A percentile compares a stretch with the other conserved stretches of the same genome.
phyloP scores from a whole-genome alignment of 176 grass and related monocot species.

The Chrysopogon serrulatus region DNA sequence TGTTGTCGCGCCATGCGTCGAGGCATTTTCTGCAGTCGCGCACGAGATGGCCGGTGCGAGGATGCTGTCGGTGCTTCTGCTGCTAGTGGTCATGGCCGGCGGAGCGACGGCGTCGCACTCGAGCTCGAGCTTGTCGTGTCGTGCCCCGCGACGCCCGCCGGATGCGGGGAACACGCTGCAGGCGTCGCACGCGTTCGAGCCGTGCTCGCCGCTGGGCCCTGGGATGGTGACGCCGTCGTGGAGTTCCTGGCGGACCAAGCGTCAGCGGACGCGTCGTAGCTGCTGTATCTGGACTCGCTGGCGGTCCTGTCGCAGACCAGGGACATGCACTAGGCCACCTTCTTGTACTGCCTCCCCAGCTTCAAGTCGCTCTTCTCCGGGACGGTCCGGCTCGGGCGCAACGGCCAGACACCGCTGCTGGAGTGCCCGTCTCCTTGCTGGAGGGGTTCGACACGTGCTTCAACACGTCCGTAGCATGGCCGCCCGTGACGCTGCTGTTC shows the following conservation, averaged over 20 bases:
- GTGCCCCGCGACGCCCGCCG: conserved; percentile 46
- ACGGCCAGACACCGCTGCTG: conserved; percentile 70
- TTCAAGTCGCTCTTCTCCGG: conserved; percentile 82
- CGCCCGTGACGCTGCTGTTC: conserved; percentile 55
- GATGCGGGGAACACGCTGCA: conserved; percentile 44
- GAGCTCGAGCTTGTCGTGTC: conserved; percentile 9
- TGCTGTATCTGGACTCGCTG: conserved; percentile 59
- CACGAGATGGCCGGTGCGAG: background rate
- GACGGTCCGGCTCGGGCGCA: conserved; percentile 64
- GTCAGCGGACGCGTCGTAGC: conserved; percentile 50
- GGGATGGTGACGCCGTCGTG: conserved; percentile 28
- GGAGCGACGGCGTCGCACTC: background rate
- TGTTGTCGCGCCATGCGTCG: too few relatives aligned
- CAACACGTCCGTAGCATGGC: conserved; percentile 34
- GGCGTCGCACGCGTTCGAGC: conserved; percentile 54
- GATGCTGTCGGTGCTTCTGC: background rate
- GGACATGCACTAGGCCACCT: conserved; percentile 45
- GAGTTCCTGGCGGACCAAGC: conserved; percentile 43
- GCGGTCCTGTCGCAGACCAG: conserved; percentile 69
- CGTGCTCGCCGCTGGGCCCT: too few relatives aligned
- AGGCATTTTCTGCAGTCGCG: too few relatives aligned
- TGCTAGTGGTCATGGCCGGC: background rate
- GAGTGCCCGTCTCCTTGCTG: conserved; percentile 44
- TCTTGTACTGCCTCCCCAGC: conserved; percentile 89
- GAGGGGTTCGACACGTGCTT: conserved; percentile 95